These are phyloP conservation scores for Harringtonia aguacate DNA, from an alignment of 2,329 filamentous ascomycete genomes.

Conservation along the genomic window DNA sequence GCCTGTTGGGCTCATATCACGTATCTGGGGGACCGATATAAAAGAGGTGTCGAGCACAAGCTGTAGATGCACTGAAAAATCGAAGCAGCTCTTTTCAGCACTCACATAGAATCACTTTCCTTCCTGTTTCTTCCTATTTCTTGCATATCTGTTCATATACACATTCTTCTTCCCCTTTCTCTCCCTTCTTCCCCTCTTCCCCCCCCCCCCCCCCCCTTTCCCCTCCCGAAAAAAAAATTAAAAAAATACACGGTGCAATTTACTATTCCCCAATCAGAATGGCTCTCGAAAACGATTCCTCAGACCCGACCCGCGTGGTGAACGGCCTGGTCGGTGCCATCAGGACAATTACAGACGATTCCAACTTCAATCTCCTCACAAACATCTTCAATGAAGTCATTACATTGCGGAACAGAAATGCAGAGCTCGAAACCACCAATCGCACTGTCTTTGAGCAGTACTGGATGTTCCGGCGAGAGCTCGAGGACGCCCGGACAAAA, in stretches of 20 bases:
- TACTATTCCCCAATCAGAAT: neutral
- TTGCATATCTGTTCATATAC: too few relatives aligned
- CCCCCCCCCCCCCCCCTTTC: neutral
- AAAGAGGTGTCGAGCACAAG: too few relatives aligned
- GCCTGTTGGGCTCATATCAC: too few relatives aligned
- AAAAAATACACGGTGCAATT: too few relatives aligned
- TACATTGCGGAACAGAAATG: conserved; percentile 20
- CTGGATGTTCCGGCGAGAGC: conserved; percentile 20
- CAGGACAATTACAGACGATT: conserved; percentile 20
- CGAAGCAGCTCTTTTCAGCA: too few relatives aligned
- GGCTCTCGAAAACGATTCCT: neutral
- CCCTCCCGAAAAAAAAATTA: too few relatives aligned
- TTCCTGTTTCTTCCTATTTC: too few relatives aligned
- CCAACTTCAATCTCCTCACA: conserved; percentile 23
- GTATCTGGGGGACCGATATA: too few relatives aligned
- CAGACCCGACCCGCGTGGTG: conserved; percentile 12
- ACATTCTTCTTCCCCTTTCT: too few relatives aligned
- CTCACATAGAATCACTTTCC: too few relatives aligned
- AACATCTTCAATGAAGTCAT: conserved; percentile 22
- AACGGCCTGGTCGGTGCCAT: conserved; percentile 22
- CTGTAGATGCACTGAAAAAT: too few relatives aligned
- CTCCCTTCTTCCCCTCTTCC: too few relatives aligned
- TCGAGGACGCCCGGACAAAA: conserved; percentile 17
- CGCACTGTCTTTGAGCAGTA: conserved; percentile 23
- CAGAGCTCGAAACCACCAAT: conserved; percentile 18